These are phyloP conservation scores for Umbelopsis sp. DNA, from an alignment of 371 early-diverging fungal species.

Conservation along the genomic window DNA sequence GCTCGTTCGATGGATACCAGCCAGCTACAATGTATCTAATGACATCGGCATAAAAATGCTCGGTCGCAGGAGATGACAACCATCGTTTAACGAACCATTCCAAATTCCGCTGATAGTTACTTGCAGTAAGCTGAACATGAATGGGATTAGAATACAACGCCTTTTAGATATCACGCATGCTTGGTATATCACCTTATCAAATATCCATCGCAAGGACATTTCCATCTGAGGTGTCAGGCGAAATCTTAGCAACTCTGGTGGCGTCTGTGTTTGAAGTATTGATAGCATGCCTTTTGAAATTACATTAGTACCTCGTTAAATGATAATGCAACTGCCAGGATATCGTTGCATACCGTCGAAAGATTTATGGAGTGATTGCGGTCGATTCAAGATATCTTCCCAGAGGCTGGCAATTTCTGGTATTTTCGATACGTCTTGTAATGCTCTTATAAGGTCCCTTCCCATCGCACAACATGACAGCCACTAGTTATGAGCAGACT, in stretches of 20 bases:
- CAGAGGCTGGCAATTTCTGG: slow-evolving; percentile 68
- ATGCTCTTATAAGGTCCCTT: slow-evolving; percentile 70
- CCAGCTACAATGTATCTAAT: slow-evolving; percentile 81
- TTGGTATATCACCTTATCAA: slow-evolving; percentile 55
- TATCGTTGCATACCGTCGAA: slow-evolving; percentile 44
- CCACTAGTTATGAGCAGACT: slow-evolving; percentile 36
- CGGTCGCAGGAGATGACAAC: slow-evolving; percentile 62
- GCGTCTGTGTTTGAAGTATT: slow-evolving; percentile 64
- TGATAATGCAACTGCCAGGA: neutral
- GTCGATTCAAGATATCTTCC: slow-evolving; percentile 58
- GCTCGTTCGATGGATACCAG: slow-evolving; percentile 78
- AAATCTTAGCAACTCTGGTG: slow-evolving; percentile 59
- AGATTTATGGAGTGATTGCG: slow-evolving; percentile 58
- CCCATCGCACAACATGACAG: slow-evolving; percentile 67
- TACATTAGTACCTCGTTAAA: neutral
- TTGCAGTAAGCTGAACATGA: slow-evolving; percentile 45
- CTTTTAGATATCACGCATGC: too few relatives aligned
- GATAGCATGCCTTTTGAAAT: slow-evolving; percentile 43
- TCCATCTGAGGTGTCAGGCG: slow-evolving; percentile 81
- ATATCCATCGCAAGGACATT: slow-evolving; percentile 64
- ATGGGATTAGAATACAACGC: neutral
- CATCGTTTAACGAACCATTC: slow-evolving; percentile 72
- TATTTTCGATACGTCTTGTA: slow-evolving; percentile 66
- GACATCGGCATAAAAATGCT: slow-evolving; percentile 67
- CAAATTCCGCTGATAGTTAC: slow-evolving; percentile 61